Evolutionary conservation across 345 rosid genomes (phyloP).

Genomic region (Angophora floribunda): DNA sequence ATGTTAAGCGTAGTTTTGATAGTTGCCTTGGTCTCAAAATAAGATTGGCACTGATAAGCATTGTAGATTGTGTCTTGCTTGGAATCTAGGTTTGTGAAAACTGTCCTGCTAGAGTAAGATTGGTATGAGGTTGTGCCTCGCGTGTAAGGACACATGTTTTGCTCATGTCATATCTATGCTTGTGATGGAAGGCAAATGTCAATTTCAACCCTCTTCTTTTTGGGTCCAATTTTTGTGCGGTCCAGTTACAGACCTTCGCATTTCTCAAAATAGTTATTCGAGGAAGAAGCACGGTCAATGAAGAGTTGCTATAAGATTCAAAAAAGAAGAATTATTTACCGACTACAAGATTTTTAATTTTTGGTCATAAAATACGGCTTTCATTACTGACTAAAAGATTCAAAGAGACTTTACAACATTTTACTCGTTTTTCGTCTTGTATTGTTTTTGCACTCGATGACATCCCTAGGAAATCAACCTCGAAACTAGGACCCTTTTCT

Average conservation of each 20-base stretch:
- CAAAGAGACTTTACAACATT: background rate
- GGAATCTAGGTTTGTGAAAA: background rate
- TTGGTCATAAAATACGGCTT: no score
- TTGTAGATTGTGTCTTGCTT: background rate
- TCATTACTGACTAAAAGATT: no score
- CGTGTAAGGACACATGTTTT: fast-evolving
- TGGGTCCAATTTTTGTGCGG: background rate
- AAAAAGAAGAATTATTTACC: background rate
- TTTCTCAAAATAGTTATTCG: background rate
- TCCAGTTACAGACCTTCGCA: background rate
- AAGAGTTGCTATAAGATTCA: background rate
- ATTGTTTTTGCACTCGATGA: background rate
- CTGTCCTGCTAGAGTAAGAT: background rate
- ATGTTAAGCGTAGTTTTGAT: background rate
- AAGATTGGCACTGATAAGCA: background rate
- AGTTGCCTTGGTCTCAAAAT: background rate
- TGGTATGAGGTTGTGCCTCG: background rate
- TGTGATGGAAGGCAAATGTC: background rate
- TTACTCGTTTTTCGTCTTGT: background rate
- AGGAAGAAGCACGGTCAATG: background rate
- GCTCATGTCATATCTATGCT: background rate
- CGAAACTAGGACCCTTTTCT: background rate
- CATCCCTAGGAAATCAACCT: background rate
- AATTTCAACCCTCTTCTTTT: background rate
- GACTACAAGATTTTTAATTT: background rate